These are phyloP conservation scores for Chaetomiaceae sp. DNA, from an alignment of 2,329 filamentous ascomycete species.

Conservation along the genomic window DNA sequence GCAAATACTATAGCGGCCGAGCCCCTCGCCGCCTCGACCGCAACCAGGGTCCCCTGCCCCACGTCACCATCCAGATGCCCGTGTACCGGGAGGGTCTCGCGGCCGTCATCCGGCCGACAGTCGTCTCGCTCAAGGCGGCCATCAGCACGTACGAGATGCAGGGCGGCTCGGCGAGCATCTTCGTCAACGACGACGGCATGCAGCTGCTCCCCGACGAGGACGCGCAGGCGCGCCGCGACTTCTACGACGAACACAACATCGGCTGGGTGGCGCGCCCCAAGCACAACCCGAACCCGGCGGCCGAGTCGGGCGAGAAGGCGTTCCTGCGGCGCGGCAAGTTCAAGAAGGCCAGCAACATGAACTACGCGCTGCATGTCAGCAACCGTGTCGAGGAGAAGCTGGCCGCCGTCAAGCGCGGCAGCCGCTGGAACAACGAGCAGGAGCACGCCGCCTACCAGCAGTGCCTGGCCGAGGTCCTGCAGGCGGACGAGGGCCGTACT, in stretches of 20 bases:
- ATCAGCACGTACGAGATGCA: slow-evolving; percentile 73
- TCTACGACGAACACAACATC: slow-evolving; percentile 63
- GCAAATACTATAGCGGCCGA: slow-evolving; percentile 70
- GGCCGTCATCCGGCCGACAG: slow-evolving; percentile 69
- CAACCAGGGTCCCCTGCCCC: slow-evolving; percentile 53
- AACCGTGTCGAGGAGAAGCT: slow-evolving; percentile 63
- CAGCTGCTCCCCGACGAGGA: slow-evolving; percentile 60
- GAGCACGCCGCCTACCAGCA: slow-evolving; percentile 39
- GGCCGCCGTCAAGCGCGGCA: slow-evolving; percentile 51
- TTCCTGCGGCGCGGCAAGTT: slow-evolving; percentile 60
- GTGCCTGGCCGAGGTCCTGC: slow-evolving; percentile 52
- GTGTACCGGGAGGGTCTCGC: slow-evolving; percentile 80
- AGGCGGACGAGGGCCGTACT: slow-evolving; percentile 60
- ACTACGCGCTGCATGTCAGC: slow-evolving; percentile 57
- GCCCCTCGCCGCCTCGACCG: slow-evolving; percentile 53
- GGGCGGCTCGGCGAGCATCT: slow-evolving; percentile 69
- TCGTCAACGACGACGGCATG: slow-evolving; percentile 69
- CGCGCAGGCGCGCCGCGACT: slow-evolving; percentile 56
- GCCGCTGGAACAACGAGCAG: slow-evolving; percentile 38
- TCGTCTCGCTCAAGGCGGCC: slow-evolving; percentile 70
- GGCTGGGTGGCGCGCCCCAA: slow-evolving; percentile 62
- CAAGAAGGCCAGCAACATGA: slow-evolving; percentile 69
- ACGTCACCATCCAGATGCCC: slow-evolving; percentile 78
- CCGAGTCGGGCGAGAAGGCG: slow-evolving; percentile 46
- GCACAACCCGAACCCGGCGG: slow-evolving; percentile 47